Conservation (phyloP, 73 alveolate genomes). For the Diophrys sp. region DNA sequence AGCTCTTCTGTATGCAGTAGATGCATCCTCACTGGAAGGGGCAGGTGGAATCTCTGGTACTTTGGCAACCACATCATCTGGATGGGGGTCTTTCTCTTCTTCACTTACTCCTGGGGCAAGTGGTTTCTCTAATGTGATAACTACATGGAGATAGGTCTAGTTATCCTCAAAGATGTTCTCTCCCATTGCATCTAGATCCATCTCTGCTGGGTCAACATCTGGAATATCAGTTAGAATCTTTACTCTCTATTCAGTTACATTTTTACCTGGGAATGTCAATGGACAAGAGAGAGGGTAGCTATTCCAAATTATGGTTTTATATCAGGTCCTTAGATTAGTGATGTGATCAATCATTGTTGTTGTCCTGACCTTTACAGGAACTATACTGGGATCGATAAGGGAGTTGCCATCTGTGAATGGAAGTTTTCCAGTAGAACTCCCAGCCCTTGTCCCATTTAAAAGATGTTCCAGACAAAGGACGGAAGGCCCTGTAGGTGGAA, state of each 20-base stretch:
- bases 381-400: too few species aligned
- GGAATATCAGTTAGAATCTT: conserved; percentile 13
- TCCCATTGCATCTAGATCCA: conserved; percentile 1
- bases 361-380: too few species aligned
- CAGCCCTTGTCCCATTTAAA: too few species aligned
- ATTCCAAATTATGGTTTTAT: conserved; percentile 49
- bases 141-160: not conserved
- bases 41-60: not conserved
- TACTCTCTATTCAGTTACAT: conserved; percentile 14
- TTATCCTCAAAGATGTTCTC: conserved; percentile 39
- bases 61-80: not conserved
- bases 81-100: conserved; percentile 5
- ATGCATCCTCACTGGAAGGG: conserved; percentile 33
- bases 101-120: conserved; percentile 9
- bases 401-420: too few species aligned
- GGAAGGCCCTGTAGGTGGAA: too few species aligned
- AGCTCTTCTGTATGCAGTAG: conserved; percentile 25
- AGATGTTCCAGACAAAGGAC: too few species aligned
- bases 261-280: conserved; percentile 26
- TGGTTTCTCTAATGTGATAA: not conserved
- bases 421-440: too few species aligned
- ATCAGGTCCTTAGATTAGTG: too few species aligned
- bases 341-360: too few species aligned
- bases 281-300: conserved; percentile 27
- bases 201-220: conserved; percentile 5